Evolutionary conservation across 1,284 basidiomycete genomes (phyloP).

Genomic region (Xerocomus amazonicus): DNA sequence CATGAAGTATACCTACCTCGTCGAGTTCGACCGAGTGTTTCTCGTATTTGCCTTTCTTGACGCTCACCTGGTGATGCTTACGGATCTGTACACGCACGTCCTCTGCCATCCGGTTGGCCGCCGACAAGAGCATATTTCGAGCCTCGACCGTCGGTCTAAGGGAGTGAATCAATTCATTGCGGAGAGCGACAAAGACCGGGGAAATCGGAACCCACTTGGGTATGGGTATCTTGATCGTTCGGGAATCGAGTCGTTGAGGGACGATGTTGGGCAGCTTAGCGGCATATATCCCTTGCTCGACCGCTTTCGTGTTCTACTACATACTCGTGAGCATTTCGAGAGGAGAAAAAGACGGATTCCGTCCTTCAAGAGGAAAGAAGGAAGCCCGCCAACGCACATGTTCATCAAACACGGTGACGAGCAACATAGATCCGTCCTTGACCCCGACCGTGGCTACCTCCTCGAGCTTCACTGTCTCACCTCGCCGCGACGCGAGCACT

Average conservation of each 20-base stretch:
- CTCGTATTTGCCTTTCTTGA: conserved; percentile 65
- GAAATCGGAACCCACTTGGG: conserved; percentile 52
- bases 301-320: conserved; percentile 65
- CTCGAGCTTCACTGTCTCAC: conserved; percentile 44
- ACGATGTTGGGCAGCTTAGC: conserved; percentile 67
- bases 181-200: no score
- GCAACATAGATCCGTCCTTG: conserved; percentile 64
- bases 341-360: no score
- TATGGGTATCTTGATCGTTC: conserved; percentile 73
- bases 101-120: conserved; percentile 58
- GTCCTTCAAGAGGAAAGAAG: no score
- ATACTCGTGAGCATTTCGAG: conserved; percentile 5
- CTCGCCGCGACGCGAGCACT: conserved; percentile 36
- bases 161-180: no score
- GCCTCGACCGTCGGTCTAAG: conserved; percentile 74
- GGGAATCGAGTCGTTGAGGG: conserved; percentile 63
- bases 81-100: conserved; percentile 73
- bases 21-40: conserved; percentile 65
- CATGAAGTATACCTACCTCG: conserved; percentile 46
- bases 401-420: conserved; percentile 75
- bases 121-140: conserved; percentile 49
- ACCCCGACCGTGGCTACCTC: conserved; percentile 76
- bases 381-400: conserved; percentile 44
- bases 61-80: conserved; percentile 56
- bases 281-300: conserved; percentile 68